These are phyloP conservation scores for Dendryphion nanum DNA, from an alignment of 2,329 filamentous ascomycete species.

Conservation along the genomic window DNA sequence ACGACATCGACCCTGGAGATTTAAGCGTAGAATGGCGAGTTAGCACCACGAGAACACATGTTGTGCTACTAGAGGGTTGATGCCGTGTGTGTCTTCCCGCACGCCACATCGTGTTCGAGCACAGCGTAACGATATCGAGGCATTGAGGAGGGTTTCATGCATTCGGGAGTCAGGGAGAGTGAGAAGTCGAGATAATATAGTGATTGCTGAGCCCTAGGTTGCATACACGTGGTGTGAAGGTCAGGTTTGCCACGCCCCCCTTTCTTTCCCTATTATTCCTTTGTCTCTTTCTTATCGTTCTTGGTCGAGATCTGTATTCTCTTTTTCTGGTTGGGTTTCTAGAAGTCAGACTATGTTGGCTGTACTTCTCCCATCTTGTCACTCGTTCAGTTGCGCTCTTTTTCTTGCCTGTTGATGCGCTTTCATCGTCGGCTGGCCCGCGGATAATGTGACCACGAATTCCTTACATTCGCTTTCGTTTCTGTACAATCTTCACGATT, in stretches of 20 bases:
- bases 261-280: too few species aligned
- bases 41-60: too few species aligned
- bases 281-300: neutral
- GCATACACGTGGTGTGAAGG: too few species aligned
- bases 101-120: neutral
- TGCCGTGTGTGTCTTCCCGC: neutral
- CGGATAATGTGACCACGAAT: constrained; percentile 2
- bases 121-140: neutral
- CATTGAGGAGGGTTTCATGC: too few species aligned
- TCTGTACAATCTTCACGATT: too few species aligned
- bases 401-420: neutral
- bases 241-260: too few species aligned
- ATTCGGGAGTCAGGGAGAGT: too few species aligned
- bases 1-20: neutral
- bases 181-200: too few species aligned
- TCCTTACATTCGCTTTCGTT: constrained; percentile 1
- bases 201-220: too few species aligned
- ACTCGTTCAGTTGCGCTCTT: neutral
- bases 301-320: neutral
- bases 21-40: neutral
- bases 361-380: neutral
- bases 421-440: neutral
- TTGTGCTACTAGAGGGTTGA: neutral
- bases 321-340: neutral
- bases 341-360: neutral